These are phyloP conservation scores for Pterocarpus santalinus DNA, from an alignment of 306 rosid genomes.

Conservation along the genomic window DNA sequence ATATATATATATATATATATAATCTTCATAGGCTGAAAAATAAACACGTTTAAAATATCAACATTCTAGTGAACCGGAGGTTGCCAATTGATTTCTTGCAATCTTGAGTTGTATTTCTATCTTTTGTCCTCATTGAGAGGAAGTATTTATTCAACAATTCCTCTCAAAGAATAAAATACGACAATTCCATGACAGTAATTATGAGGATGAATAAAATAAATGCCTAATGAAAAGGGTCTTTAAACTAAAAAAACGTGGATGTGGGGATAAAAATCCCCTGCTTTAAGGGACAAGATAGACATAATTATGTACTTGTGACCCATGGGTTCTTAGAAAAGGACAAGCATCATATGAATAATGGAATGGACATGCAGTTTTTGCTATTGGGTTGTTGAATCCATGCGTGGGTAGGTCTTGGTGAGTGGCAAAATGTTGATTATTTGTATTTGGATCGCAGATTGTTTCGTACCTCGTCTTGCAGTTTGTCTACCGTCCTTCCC, in stretches of 20 bases:
- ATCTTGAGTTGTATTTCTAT: neutral
- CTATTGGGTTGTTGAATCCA: slow-evolving; percentile 29
- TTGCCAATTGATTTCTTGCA: neutral
- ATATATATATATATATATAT: too few relatives aligned
- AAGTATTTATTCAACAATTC: neutral
- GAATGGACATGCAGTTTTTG: neutral
- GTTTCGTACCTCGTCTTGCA: slow-evolving; percentile 4
- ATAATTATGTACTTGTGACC: slow-evolving; percentile 15
- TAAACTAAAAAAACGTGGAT: slow-evolving; percentile 4
- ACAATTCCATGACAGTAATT: neutral
- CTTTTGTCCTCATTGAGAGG: neutral
- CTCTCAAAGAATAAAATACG: neutral
- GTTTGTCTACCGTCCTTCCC: neutral
- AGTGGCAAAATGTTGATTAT: slow-evolving; percentile 5
- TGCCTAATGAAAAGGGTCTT: slow-evolving; percentile 18
- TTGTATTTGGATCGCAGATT: too few relatives aligned
- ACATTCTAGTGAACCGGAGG: neutral
- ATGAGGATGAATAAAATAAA: slow-evolving; percentile 11
- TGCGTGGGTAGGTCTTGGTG: neutral
- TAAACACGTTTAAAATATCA: neutral
- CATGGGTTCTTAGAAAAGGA: neutral
- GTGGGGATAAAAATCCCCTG: slow-evolving; percentile 34
- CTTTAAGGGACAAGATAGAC: slow-evolving; percentile 42
- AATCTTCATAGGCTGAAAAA: neutral
- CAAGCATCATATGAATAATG: slow-evolving; percentile 38